Base-by-base conservation (phyloP, 2,329 filamentous ascomycete species). In the Ceratocystis huliohia region DNA sequence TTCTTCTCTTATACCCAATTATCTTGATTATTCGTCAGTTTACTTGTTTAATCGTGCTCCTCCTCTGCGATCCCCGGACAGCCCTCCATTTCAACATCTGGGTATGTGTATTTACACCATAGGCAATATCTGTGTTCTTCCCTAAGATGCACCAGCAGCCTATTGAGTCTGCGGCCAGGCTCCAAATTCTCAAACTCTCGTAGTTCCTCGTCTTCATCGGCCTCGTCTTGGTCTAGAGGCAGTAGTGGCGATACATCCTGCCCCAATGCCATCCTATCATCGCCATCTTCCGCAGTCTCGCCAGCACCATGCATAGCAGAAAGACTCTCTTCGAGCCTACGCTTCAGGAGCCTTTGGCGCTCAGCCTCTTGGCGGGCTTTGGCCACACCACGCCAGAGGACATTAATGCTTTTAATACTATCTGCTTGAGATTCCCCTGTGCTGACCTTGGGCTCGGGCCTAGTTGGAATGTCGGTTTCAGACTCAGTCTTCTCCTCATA, bases 51-150 rank as follows among this genome's bases (percentile, higher is more conserved):
- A 71, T 87, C 84, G 69, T 87, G 84, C 71, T 96, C 92, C 72
- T 96, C 91, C 75, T 96, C 94, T 0, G 85, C 88, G 45, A 87
- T 66, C 0, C 94, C 94, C 0, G 94, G 93, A 79, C 94, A 99
- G 0, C 89, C 92, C 13, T 94, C 90, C 87, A 96, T 86, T 45
- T 78, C 76, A 45, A 78, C 78, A 72, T 91, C 85, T 0, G 85
- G 82, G 74, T 96, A 99, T 64, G 79, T 79, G 75, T 82, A 88
- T 74, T 96, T 97, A 76, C 94, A 99, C 89, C 92, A 99, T 74
- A 96, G 96, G 77, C 94, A 99, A 74, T 99, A 99, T 57, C 80
- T 76, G 72, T 91, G 84, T 72, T 82, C 82, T 62, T 84, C 79
- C 46, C 94, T 82, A 65, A 99, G 75, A 75, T 89, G 86, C 20